phyloP scores from a whole-genome alignment of 345 rosid genomes.

The Dovyalis caffra region DNA sequence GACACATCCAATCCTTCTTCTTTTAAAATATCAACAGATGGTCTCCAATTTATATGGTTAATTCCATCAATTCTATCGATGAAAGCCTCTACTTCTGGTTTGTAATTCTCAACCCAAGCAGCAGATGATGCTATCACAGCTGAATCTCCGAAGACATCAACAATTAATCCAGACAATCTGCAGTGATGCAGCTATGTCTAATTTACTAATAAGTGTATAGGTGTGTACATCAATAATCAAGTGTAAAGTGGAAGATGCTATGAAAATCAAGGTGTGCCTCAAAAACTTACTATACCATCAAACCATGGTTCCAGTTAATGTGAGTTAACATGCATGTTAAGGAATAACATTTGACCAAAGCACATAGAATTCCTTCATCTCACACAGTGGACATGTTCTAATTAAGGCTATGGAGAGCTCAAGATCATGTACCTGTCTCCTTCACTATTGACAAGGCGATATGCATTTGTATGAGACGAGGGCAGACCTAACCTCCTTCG shows the following conservation, averaged over 20 bases:
- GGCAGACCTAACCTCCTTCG: constrained; percentile 71
- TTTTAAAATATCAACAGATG: constrained; percentile 78
- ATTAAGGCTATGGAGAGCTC: not conserved
- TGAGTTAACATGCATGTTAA: not conserved
- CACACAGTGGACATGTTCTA: not conserved
- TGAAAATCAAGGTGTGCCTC: not conserved
- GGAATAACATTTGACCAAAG: not conserved
- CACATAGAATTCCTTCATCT: not conserved
- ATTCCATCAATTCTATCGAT: constrained; percentile 53
- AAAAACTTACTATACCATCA: not conserved
- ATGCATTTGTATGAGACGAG: constrained; percentile 64
- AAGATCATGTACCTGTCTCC: constrained; percentile 73
- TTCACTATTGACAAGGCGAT: constrained; percentile 81
- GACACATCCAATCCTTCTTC: constrained; percentile 78
- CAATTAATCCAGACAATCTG: constrained; percentile 85
- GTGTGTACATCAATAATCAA: constrained; percentile 1
- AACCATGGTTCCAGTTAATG: not conserved
- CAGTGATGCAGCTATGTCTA: constrained; percentile 7
- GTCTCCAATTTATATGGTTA: constrained; percentile 80
- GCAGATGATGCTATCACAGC: constrained; percentile 97
- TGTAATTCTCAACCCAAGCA: constrained; percentile 94
- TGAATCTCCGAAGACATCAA: constrained; percentile 83
- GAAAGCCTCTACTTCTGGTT: constrained; percentile 54
- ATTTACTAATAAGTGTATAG: constrained; percentile 12
- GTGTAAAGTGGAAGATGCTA: not conserved